These are phyloP conservation scores for Eucalyptus pauciflora DNA, from an alignment of 345 rosid genomes.

Conservation along the genomic window DNA sequence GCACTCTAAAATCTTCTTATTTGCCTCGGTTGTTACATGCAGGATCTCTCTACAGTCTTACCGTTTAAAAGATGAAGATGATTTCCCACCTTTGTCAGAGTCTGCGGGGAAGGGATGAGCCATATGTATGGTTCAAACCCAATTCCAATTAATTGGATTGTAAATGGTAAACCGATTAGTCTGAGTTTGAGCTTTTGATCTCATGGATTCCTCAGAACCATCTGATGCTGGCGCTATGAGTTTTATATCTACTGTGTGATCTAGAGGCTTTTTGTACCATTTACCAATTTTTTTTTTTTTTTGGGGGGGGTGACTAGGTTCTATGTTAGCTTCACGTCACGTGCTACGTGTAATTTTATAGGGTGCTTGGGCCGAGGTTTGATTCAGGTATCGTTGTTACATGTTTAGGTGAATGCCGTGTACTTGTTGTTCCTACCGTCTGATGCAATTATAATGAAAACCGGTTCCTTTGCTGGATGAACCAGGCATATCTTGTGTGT, in stretches of 20 bases:
- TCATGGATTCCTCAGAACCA: not conserved
- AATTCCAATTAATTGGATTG: not conserved
- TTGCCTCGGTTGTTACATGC: constrained; percentile 4
- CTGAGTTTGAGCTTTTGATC: not conserved
- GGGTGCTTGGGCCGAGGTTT: not conserved
- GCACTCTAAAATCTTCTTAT: not conserved
- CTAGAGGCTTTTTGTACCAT: not conserved
- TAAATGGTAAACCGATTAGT: not conserved
- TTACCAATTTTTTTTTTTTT: not conserved
- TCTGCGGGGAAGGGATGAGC: not conserved
- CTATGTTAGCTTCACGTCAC: not conserved
- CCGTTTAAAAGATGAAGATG: constrained; percentile 65
- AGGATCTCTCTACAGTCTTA: constrained; percentile 49
- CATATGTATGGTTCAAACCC: not conserved
- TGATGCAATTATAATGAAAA: not conserved
- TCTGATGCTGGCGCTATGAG: not conserved
- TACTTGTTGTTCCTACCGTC: not conserved
- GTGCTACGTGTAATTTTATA: not conserved
- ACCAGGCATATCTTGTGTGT: not conserved
- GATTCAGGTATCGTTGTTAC: not conserved
- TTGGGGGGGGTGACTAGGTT: not conserved
- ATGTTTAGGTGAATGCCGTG: not conserved
- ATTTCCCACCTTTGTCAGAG: constrained; percentile 76
- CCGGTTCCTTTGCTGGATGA: not conserved
- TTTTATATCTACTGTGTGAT: not conserved